Conservation (phyloP, 306 rosid genomes). For the Quercus rubra region DNA sequence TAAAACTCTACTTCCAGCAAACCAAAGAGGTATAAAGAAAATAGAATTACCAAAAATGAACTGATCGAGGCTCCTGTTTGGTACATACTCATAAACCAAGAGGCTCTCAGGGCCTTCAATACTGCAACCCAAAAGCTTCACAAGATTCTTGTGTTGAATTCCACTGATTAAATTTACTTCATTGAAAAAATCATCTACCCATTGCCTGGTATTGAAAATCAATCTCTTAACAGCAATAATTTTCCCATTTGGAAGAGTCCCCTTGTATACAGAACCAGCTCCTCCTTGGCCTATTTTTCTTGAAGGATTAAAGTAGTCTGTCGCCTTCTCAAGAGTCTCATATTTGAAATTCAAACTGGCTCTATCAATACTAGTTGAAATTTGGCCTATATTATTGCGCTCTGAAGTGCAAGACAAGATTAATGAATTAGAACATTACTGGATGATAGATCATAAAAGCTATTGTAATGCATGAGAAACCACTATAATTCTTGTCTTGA, state of each 20-base stretch:
- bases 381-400: conserved; percentile 25
- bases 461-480: not conserved
- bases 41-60: conserved; percentile 61
- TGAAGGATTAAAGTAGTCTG: conserved; percentile 64
- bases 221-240: conserved; percentile 86
- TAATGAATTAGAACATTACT: not conserved
- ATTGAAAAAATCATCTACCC: conserved; percentile 96
- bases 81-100: conserved; percentile 71
- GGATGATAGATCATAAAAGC: not conserved
- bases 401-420: conserved; percentile 28
- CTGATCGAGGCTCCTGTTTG: conserved; percentile 70
- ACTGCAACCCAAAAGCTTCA: conserved; percentile 81
- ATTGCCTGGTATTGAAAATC: conserved; percentile 76
- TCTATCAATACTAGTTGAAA: conserved; percentile 39
- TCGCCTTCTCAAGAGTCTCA: conserved; percentile 78
- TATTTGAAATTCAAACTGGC: conserved; percentile 67
- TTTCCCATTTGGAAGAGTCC: conserved; percentile 56
- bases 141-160: conserved; percentile 79
- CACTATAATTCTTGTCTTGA: not conserved
- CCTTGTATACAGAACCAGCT: conserved; percentile 81
- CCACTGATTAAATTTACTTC: conserved; percentile 80
- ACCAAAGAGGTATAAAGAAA: not conserved
- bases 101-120: conserved; percentile 98
- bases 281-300: conserved; percentile 86
- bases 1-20: too few species aligned